These are phyloP conservation scores for Thymus mandschuricus DNA, from an alignment of 257 asterid species.

Conservation along the genomic window DNA sequence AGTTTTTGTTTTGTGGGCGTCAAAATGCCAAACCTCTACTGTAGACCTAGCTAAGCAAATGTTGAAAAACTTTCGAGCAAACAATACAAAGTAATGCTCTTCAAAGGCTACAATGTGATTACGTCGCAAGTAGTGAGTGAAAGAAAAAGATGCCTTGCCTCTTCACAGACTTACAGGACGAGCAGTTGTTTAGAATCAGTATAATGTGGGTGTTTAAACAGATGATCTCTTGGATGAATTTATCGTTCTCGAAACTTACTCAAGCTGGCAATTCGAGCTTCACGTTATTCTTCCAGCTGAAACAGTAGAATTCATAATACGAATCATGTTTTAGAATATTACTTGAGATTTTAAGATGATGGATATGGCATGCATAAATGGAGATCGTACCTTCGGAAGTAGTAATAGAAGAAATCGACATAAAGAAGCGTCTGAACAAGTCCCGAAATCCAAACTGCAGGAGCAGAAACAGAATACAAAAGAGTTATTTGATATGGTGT, in stretches of 20 bases:
- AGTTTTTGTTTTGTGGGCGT: too few species aligned
- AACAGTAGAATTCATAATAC: conserved; percentile 1
- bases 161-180: conserved; percentile 4
- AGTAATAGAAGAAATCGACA: conserved; percentile 88
- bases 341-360: not conserved
- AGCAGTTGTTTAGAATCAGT: not conserved
- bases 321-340: not conserved
- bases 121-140: not conserved
- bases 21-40: too few species aligned
- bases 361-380: conserved; percentile 2
- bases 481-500: not conserved
- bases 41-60: not conserved
- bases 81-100: conserved; percentile 10
- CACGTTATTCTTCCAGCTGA: conserved; percentile 79
- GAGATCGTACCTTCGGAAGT: conserved; percentile 70
- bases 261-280: conserved; percentile 78
- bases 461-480: conserved; percentile 7
- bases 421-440: conserved; percentile 77
- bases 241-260: conserved; percentile 26
- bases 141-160: not conserved
- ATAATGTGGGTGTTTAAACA: not conserved
- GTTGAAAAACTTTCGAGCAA: not conserved
- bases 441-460: conserved; percentile 85
- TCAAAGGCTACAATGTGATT: not conserved
- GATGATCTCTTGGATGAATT: not conserved